A percentile compares a stretch with the other conserved stretches of the same genome.
phyloP scores from a whole-genome alignment of 345 rosid genomes.

The Dipteronia sinensis region DNA sequence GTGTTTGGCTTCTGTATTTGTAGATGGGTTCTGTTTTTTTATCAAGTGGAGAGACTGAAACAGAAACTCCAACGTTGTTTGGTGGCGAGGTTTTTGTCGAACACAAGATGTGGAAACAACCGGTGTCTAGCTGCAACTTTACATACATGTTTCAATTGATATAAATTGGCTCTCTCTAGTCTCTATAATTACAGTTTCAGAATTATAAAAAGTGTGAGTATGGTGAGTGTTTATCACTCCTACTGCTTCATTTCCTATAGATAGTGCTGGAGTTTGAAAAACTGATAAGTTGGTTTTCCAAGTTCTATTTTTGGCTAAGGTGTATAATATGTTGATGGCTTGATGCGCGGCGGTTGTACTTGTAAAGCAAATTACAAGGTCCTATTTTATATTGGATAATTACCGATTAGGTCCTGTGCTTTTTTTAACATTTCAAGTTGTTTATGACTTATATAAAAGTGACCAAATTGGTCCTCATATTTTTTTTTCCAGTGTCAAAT shows the following conservation, averaged over 20 bases:
- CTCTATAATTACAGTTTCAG: background rate
- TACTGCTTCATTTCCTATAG: background rate
- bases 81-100: constrained; percentile 44
- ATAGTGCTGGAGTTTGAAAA: background rate
- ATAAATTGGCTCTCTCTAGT: background rate
- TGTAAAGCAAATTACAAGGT: background rate
- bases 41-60: constrained; percentile 42
- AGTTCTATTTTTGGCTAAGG: background rate
- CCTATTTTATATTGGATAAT: no score
- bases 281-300: background rate
- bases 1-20: constrained; percentile 28
- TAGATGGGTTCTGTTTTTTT: constrained; percentile 39
- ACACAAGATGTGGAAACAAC: constrained; percentile 46
- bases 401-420: no score
- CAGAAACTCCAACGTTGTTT: constrained; percentile 30
- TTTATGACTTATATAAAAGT: no score
- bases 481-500: no score
- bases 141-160: constrained; percentile 40
- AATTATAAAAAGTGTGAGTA: background rate
- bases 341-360: no score
- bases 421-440: no score
- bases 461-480: no score
- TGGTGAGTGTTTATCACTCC: background rate
- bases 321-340: background rate
- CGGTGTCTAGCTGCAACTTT: constrained; percentile 54